Conservation (phyloP, 2,329 filamentous ascomycete genomes). For the Colletotrichum zoysiae region DNA sequence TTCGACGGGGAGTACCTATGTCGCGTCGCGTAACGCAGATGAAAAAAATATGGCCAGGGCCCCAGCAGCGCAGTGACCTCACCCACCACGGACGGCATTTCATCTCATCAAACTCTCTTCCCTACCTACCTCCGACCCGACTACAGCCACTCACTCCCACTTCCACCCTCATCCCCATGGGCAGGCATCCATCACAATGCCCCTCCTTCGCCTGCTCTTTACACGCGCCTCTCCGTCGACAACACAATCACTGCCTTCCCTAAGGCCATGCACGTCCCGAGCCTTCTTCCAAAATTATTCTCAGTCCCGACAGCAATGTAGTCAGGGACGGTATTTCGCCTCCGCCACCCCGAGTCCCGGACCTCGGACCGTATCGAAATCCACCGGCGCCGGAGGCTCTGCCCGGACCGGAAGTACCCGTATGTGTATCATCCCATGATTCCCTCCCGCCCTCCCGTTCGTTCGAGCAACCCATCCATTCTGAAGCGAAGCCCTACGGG, state of each 20-base stretch:
- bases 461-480: neutral
- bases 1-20: neutral
- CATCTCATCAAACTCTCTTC: slow-evolving; percentile 32
- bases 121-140: neutral
- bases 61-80: slow-evolving; percentile 30
- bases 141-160: slow-evolving; percentile 6
- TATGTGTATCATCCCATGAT: neutral
- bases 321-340: slow-evolving; percentile 34
- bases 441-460: neutral
- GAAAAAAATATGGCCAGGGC: slow-evolving; percentile 2
- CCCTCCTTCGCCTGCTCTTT: slow-evolving; percentile 22
- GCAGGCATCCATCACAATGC: slow-evolving; percentile 24
- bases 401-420: slow-evolving; percentile 3
- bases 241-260: neutral
- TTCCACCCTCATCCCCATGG: neutral
- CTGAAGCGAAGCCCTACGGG: neutral
- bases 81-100: slow-evolving; percentile 8
- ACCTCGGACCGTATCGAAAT: slow-evolving; percentile 12
- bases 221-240: neutral
- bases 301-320: slow-evolving; percentile 14
- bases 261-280: slow-evolving; percentile 29
- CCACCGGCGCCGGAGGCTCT: slow-evolving; percentile 17
- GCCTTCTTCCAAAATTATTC: slow-evolving; percentile 31
- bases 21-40: slow-evolving; percentile 25
- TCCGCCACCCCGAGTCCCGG: slow-evolving; percentile 17